Evolutionary conservation across 176 grass and related monocot species (phyloP).

Genomic region (Tuctoria greenei): DNA sequence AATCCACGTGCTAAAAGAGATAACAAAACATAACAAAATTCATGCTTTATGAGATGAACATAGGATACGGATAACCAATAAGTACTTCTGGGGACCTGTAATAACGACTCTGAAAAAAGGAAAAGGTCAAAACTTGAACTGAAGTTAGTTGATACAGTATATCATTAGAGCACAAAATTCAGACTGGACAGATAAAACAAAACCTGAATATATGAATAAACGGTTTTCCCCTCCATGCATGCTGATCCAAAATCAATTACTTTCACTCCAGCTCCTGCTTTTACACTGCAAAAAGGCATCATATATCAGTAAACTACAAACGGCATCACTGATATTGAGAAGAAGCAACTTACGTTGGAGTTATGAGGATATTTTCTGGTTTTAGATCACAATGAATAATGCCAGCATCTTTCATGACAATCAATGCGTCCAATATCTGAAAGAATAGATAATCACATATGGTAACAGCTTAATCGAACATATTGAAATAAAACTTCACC

Average conservation of each 20-base stretch:
- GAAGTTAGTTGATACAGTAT: constrained; percentile 26
- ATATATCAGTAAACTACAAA: constrained; percentile 34
- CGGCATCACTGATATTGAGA: constrained; percentile 27
- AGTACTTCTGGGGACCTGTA: constrained; percentile 98
- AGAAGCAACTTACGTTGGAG: constrained; percentile 58
- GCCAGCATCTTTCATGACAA: constrained; percentile 96
- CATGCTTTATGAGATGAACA: constrained; percentile 31
- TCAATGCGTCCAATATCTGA: constrained; percentile 90
- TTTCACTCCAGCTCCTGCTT: constrained; percentile 89
- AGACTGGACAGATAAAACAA: constrained; percentile 36
- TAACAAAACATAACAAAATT: constrained; percentile 1
- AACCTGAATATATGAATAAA: constrained; percentile 99
- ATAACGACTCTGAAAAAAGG: constrained; percentile 89
- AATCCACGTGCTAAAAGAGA: not conserved
- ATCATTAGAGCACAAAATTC: constrained; percentile 13
- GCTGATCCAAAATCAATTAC: constrained; percentile 99
- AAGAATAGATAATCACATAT: constrained; percentile 24
- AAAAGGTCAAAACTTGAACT: constrained; percentile 45
- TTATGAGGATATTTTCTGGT: constrained; percentile 98
- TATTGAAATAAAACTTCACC: constrained; percentile 49
- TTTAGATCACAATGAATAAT: constrained; percentile 99
- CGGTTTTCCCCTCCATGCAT: constrained; percentile 87
- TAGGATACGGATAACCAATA: constrained; percentile 99
- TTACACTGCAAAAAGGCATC: constrained; percentile 68
- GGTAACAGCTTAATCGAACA: constrained; percentile 20